Conservation (phyloP, 129 eudicot species). For the Cynara cardunculus region DNA sequence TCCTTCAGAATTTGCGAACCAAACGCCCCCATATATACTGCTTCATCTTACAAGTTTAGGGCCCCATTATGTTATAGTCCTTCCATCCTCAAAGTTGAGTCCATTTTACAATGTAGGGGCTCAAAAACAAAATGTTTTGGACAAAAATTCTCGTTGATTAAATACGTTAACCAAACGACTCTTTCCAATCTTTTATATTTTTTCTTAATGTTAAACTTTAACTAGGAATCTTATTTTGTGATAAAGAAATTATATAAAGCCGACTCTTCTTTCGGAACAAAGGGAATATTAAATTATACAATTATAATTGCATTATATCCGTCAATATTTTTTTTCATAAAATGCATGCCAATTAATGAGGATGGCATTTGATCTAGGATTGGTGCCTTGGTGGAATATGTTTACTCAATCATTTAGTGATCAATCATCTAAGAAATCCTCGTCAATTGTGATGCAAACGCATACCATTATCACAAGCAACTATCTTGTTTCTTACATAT, state of each 20-base stretch:
- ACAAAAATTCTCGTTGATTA: background rate
- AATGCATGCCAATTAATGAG: background rate
- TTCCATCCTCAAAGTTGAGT: background rate
- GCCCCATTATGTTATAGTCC: background rate
- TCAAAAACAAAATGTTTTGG: background rate
- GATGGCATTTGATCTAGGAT: background rate
- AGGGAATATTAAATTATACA: background rate
- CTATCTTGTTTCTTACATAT: background rate
- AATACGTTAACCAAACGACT: background rate
- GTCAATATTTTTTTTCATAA: background rate
- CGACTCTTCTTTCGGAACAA: background rate
- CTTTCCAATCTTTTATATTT: background rate
- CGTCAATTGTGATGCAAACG: background rate
- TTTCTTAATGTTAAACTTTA: too few species aligned
- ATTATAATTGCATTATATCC: background rate
- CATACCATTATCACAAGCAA: background rate
- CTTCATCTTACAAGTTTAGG: background rate
- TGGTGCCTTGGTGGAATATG: background rate
- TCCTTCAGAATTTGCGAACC: too few species aligned
- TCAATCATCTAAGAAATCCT: background rate
- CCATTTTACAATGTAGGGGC: background rate
- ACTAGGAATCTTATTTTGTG: background rate
- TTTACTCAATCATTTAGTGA: background rate
- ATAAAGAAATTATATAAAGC: background rate
- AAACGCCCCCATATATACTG: background rate